Evolutionary conservation across 371 early-diverging fungal species (phyloP).

Genomic region (Nematocida ausubeli): DNA sequence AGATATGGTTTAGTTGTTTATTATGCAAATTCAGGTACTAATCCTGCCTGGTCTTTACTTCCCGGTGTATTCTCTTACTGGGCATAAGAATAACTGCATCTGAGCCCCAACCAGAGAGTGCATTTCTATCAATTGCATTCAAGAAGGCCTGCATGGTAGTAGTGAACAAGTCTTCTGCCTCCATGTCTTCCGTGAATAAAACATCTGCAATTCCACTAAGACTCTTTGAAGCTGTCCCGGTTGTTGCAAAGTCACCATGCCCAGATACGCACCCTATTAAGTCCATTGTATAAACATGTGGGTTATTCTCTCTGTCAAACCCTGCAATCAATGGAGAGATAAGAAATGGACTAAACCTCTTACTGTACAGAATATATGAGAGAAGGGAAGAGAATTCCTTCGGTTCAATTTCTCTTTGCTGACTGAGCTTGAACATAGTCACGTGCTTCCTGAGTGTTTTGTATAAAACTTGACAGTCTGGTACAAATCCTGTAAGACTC

Average conservation of each 20-base stretch:
- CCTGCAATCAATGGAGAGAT: constrained; percentile 90
- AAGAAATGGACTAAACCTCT: constrained; percentile 88
- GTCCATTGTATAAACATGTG: constrained; percentile 90
- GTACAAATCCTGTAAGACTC: constrained; percentile 87
- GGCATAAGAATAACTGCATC: constrained; percentile 68
- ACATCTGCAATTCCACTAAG: constrained; percentile 94
- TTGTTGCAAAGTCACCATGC: constrained; percentile 87
- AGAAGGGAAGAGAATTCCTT: constrained; percentile 85
- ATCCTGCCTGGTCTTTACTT: constrained; percentile 65
- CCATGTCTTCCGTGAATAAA: constrained; percentile 83
- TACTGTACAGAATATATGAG: constrained; percentile 91
- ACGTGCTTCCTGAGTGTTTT: constrained; percentile 79
- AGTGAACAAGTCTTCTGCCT: constrained; percentile 93
- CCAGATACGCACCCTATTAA: constrained; percentile 88
- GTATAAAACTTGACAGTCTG: constrained; percentile 88
- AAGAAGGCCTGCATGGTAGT: constrained; percentile 87
- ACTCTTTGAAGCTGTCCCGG: constrained; percentile 82
- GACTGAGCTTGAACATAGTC: constrained; percentile 89
- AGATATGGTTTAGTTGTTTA: neutral
- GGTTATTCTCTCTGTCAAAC: constrained; percentile 73
- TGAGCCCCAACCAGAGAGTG: constrained; percentile 94
- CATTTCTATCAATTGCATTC: constrained; percentile 93
- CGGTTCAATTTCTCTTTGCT: constrained; percentile 90
- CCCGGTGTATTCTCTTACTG: constrained; percentile 52
- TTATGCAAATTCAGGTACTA: constrained; percentile 52